Evolutionary conservation across 441 rosid species (phyloP).

Genomic region (Brassica balearica): DNA sequence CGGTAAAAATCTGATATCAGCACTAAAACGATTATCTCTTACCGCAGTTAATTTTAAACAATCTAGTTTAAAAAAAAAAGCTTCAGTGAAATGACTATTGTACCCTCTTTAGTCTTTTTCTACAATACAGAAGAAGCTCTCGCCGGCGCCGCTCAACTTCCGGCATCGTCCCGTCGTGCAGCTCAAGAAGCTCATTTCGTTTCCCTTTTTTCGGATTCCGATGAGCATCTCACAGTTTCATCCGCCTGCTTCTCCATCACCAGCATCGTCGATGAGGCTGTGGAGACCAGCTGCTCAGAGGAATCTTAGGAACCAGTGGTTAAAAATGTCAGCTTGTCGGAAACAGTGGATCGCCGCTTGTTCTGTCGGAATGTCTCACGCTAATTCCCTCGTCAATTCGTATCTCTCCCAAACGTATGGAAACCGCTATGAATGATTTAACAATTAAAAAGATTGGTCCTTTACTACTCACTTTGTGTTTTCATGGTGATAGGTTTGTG

Average conservation of each 20-base stretch:
- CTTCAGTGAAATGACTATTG: not conserved
- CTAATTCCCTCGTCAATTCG: constrained; percentile 76
- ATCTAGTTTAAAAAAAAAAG: not conserved
- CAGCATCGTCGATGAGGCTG: constrained; percentile 56
- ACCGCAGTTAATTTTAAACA: not conserved
- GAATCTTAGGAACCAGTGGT: constrained; percentile 90
- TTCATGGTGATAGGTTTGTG: constrained; percentile 58
- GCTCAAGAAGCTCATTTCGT: not conserved
- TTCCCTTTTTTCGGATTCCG: not conserved
- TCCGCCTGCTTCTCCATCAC: constrained; percentile 39
- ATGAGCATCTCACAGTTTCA: constrained; percentile 35
- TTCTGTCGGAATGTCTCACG: constrained; percentile 66
- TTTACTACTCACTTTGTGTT: not conserved
- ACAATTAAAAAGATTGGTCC: not conserved
- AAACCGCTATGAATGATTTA: not conserved
- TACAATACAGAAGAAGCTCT: not conserved
- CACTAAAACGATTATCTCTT: not conserved
- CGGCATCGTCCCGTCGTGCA: constrained; percentile 15
- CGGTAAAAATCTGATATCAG: not conserved
- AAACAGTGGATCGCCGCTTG: constrained; percentile 66
- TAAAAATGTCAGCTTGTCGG: constrained; percentile 59
- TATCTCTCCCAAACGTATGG: constrained; percentile 64
- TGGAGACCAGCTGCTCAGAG: constrained; percentile 93
- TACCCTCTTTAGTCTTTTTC: constrained; percentile 15
- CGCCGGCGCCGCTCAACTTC: constrained; percentile 34